These are phyloP conservation scores for Pythium myriotylum DNA, from an alignment of 352 stramenopile species.

Conservation along the genomic window DNA sequence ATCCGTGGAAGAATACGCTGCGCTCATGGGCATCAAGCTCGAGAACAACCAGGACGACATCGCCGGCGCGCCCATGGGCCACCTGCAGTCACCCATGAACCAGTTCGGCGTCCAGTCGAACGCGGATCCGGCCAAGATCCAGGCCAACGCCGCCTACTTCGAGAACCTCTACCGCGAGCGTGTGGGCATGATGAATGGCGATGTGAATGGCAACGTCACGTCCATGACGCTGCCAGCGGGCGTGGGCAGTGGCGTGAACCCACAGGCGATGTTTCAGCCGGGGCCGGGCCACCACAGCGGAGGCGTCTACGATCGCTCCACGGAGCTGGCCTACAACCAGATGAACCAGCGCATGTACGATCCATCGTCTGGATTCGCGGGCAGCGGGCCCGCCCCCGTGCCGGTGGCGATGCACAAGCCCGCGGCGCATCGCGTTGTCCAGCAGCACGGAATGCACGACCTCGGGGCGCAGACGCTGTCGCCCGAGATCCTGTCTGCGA, in stretches of 20 bases:
- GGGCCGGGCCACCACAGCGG: constrained; percentile 21
- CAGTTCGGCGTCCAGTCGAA: constrained; percentile 40
- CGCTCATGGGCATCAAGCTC: constrained; percentile 85
- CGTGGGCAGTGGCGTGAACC: constrained; percentile 64
- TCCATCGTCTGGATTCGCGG: constrained; percentile 48
- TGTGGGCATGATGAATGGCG: constrained; percentile 35
- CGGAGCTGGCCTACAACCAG: constrained; percentile 66
- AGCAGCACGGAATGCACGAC: constrained; percentile 35
- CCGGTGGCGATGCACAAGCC: constrained; percentile 54
- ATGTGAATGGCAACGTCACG: constrained; percentile 32
- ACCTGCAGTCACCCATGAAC: constrained; percentile 31
- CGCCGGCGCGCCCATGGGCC: constrained; percentile 29
- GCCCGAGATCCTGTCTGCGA: constrained; percentile 76
- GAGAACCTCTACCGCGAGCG: constrained; percentile 75
- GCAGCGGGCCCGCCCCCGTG: constrained; percentile 20
- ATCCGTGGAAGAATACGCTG: constrained; percentile 81
- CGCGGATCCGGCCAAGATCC: constrained; percentile 66
- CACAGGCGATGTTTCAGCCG: constrained; percentile 42
- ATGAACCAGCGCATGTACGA: constrained; percentile 72
- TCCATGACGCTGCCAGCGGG: constrained; percentile 32
- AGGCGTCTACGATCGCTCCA: constrained; percentile 54
- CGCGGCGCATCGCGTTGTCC: constrained; percentile 31
- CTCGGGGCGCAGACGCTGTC: constrained; percentile 80
- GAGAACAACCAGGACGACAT: constrained; percentile 53
- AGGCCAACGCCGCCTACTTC: constrained; percentile 83